Evolutionary conservation across 257 asterid species (phyloP).

Genomic region (Petrea volubilis): DNA sequence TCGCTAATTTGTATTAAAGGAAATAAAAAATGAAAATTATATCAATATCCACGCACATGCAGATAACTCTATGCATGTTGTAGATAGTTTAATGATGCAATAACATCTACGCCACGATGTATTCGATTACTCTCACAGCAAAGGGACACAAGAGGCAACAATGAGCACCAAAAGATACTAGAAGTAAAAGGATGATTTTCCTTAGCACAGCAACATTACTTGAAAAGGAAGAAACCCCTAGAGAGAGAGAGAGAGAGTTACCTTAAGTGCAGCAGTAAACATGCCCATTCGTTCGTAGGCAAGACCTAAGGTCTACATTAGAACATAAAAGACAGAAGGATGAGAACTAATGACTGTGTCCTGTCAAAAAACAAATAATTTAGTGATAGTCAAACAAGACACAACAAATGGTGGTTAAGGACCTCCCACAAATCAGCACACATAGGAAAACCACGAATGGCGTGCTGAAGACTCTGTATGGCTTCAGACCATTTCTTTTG

Average conservation of each 20-base stretch:
- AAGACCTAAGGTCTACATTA: conserved; percentile 81
- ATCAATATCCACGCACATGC: conserved; percentile 13
- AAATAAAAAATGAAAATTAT: neutral
- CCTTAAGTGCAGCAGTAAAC: conserved; percentile 98
- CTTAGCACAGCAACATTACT: neutral
- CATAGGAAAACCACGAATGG: conserved; percentile 88
- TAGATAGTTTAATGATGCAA: neutral
- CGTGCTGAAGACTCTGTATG: conserved; percentile 86
- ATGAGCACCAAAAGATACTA: neutral
- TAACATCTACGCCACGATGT: conserved; percentile 1
- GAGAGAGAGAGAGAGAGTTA: conserved; percentile 19
- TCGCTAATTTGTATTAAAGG: neutral
- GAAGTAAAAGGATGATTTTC: conserved; percentile 2
- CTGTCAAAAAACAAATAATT: neutral
- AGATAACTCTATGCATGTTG: neutral
- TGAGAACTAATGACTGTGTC: conserved; percentile 4
- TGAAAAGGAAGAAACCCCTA: neutral
- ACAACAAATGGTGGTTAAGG: conserved; percentile 1
- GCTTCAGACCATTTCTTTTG: conserved; percentile 92
- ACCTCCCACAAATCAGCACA: conserved; percentile 99
- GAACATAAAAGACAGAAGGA: conserved; percentile 21
- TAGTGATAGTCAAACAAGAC: conserved; percentile 2
- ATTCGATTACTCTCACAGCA: neutral
- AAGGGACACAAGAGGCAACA: neutral
- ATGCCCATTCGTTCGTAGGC: conserved; percentile 92